Evolutionary conservation across 1,284 basidiomycete species (phyloP).

Genomic region (Ustilago vetiveriae): DNA sequence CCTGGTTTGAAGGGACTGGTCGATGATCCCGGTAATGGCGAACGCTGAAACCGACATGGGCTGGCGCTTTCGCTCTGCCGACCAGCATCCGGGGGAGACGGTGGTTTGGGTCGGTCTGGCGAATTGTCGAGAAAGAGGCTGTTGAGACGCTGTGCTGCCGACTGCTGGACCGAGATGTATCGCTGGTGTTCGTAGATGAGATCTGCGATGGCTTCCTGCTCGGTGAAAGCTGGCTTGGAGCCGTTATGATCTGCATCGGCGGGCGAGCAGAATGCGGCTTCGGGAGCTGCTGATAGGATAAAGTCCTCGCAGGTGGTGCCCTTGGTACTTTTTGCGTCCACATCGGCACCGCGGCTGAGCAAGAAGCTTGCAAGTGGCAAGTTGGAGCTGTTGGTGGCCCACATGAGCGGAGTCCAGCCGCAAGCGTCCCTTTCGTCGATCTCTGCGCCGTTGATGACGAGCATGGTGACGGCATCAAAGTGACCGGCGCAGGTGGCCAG

Average conservation of each 20-base stretch:
- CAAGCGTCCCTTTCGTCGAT: conserved; percentile 57
- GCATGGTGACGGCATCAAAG: conserved; percentile 56
- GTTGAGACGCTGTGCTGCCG: conserved; percentile 38
- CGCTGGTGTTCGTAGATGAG: conserved; percentile 58
- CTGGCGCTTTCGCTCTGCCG: conserved; percentile 15
- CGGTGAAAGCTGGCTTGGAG: conserved; percentile 14
- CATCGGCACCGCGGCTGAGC: conserved; percentile 79
- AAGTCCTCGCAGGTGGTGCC: conserved; percentile 61
- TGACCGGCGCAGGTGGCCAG: conserved; percentile 57
- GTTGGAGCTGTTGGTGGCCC: conserved; percentile 86
- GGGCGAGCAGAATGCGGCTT: conserved; percentile 15
- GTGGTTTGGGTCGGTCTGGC: conserved; percentile 8
- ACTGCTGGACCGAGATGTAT: conserved; percentile 36
- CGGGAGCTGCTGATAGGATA: conserved; percentile 52
- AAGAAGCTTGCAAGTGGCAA: conserved; percentile 90
- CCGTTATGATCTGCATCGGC: background rate
- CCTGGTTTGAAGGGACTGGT: conserved; percentile 30
- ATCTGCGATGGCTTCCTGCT: conserved; percentile 55
- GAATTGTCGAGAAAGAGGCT: conserved; percentile 31
- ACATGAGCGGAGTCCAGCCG: conserved; percentile 95
- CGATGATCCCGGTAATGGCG: conserved; percentile 6
- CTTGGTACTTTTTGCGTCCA: conserved; percentile 51
- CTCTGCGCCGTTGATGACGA: conserved; percentile 51
- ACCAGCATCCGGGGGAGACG: background rate
- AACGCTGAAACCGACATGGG: conserved; percentile 9